A percentile compares a stretch with the other conserved stretches of the same genome.
Conservation (phyloP, 2,329 filamentous ascomycete genomes). For the Pseudogymnoascus destructans region DNA sequence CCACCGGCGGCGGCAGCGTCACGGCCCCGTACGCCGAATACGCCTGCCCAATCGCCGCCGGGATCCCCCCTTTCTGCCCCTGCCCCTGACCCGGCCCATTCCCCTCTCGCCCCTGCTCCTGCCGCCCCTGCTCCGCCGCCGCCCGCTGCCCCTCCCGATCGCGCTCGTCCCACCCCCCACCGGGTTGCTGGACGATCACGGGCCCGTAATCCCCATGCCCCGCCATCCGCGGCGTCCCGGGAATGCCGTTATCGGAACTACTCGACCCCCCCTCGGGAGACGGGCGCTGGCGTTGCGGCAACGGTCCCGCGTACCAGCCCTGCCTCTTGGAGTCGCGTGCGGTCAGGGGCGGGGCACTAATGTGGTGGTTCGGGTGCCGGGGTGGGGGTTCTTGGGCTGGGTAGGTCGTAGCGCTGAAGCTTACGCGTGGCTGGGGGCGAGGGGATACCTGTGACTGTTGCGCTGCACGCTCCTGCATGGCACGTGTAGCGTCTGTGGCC, state of each 20-base stretch:
- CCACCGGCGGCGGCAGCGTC: neutral
- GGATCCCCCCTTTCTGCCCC: neutral
- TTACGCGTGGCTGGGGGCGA: slow-evolving; percentile 36
- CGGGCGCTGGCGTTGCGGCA: slow-evolving; percentile 31
- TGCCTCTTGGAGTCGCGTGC: slow-evolving; percentile 51
- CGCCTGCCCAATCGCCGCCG: neutral
- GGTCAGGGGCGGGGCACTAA: slow-evolving; percentile 45
- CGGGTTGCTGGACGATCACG: neutral
- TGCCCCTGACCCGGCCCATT: neutral
- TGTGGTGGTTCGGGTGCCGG: slow-evolving; percentile 41
- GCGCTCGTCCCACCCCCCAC: neutral
- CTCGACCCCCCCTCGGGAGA: slow-evolving; percentile 40
- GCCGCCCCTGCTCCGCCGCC: neutral
- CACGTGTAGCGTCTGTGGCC: slow-evolving; percentile 43
- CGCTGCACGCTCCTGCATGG: slow-evolving; percentile 42
- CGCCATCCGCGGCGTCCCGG: slow-evolving; percentile 33
- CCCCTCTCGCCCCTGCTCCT: neutral
- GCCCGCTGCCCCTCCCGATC: neutral
- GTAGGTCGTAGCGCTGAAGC: slow-evolving; percentile 39
- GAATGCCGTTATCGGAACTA: slow-evolving; percentile 40
- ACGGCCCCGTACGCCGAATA: neutral
- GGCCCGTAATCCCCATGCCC: neutral
- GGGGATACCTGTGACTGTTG: slow-evolving; percentile 23
- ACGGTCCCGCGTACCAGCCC: slow-evolving; percentile 54
- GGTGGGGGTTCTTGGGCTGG: slow-evolving; percentile 24